These are phyloP conservation scores for Tulasnella calospora DNA, from an alignment of 768 basidiomycete genomes.

Conservation along the genomic window DNA sequence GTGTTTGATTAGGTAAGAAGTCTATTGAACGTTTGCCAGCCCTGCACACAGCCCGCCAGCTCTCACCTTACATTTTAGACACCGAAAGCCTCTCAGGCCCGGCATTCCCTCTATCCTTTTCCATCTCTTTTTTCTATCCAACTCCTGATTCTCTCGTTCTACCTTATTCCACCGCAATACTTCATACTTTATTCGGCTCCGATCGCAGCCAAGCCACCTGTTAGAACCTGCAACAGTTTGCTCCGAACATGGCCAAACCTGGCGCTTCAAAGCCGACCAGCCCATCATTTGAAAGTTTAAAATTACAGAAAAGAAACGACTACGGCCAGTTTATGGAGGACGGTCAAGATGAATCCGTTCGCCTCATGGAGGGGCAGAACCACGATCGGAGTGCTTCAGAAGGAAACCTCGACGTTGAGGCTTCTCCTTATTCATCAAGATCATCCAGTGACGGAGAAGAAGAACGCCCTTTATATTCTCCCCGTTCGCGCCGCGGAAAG, in stretches of 20 bases:
- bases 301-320: neutral
- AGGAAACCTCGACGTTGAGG: neutral
- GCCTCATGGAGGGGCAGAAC: neutral
- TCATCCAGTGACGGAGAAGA: slow-evolving; percentile 2
- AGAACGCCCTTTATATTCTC: neutral
- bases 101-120: neutral
- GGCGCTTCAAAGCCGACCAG: neutral
- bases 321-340: neutral
- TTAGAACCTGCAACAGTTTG: neutral
- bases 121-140: neutral
- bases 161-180: neutral
- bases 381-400: neutral
- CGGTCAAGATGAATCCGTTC: neutral
- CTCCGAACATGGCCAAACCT: neutral
- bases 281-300: slow-evolving; percentile 1
- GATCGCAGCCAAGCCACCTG: neutral
- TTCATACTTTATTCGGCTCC: neutral
- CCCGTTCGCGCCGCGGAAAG: neutral
- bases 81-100: neutral
- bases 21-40: slow-evolving; percentile 2
- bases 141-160: neutral
- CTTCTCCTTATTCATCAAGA: slow-evolving; percentile 6
- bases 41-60: neutral
- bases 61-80: neutral
- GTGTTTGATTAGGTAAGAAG: slow-evolving; percentile 8